Percentiles rank a stretch among this genome's conserved stretches.
Conservation (phyloP, 2,329 filamentous ascomycete species). For the Dactylellina leptospora region DNA sequence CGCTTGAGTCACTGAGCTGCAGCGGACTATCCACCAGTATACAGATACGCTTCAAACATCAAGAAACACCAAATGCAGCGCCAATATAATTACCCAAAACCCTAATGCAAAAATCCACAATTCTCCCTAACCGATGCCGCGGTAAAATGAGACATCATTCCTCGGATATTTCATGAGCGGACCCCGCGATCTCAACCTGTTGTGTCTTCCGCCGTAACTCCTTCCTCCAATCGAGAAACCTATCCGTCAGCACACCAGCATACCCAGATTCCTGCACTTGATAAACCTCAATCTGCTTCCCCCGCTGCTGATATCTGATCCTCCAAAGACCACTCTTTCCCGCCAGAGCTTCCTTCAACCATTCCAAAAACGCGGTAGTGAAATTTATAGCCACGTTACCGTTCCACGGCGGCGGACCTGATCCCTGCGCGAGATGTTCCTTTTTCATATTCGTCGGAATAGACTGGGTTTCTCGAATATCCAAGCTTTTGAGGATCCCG, state of each 20-base stretch:
- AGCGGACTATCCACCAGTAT: no score
- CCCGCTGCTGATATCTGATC: conserved; percentile 73
- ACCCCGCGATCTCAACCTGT: no score
- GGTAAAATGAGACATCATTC: no score
- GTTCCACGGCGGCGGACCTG: conserved; percentile 72
- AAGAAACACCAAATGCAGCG: no score
- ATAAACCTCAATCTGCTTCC: conserved; percentile 75
- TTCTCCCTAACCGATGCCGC: no score
- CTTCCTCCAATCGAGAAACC: conserved; percentile 58
- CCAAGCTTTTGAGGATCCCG: conserved; percentile 75
- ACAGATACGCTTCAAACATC: no score
- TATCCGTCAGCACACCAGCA: conserved; percentile 74
- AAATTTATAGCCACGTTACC: conserved; percentile 95
- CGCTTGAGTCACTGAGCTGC: no score
- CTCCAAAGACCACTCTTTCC: conserved; percentile 80
- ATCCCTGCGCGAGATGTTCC: conserved; percentile 59
- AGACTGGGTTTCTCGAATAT: conserved; percentile 80
- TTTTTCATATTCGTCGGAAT: conserved; percentile 79
- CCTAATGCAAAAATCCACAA: no score
- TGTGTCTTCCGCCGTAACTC: conserved; percentile 82
- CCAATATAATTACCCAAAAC: no score
- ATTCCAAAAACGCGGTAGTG: conserved; percentile 77
- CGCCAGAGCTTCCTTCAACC: conserved; percentile 69
- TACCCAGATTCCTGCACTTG: conserved; percentile 77
- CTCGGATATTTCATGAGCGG: no score